Evolutionary conservation across 257 asterid species (phyloP), one percentile per base, ranked within the genome.

Genomic region (Dorcoceras hygrometricum): DNA sequence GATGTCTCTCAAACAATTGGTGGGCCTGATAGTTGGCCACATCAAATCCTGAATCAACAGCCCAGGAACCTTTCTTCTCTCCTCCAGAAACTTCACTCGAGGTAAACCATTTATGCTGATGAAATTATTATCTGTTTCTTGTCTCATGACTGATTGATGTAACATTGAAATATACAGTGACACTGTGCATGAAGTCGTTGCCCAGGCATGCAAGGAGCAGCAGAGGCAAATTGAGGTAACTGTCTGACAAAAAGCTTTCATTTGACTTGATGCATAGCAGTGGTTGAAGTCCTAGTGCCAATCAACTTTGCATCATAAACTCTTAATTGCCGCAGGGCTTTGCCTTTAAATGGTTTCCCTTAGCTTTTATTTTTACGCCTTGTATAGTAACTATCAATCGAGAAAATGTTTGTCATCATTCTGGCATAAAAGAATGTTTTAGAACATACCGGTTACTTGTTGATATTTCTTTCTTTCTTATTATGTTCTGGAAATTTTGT

Each of bases 41-140:
- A 88, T 80, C 96, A 88, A 72, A 87, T 90, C 77, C 65, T 90
- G 80, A 83, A 84, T 69, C 97, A 94, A 79, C 99, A 85, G 83
- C 96, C 99, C 59, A 82, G 88, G 80, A 79, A 89, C 75, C 87
- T 90, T 75, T 71, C 91, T 59, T 85, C 99, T 51, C 90, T 94
- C 72, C 96, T 94, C 66, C 99, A 88, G 88, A 94, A 94, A 76
- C 99, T 94, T 76, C 99, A 94, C 74, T 94, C 99, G 54, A 87
- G 92, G 99, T 94, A 75, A 78, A 67, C 29, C 75, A 48, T 34
- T 75, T 63, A 51, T 65, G 57, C 57, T 59, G 11, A 48, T 71
- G 8, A 29, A 31, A 59, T 73, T 60, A 23, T 51, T 62, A 67
- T 74, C 62, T 59, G 66, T 72, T 54, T 56, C 26, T 73, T 64